phyloP scores from a whole-genome alignment of 148 eudicot genomes.

The Spergularia marina region DNA sequence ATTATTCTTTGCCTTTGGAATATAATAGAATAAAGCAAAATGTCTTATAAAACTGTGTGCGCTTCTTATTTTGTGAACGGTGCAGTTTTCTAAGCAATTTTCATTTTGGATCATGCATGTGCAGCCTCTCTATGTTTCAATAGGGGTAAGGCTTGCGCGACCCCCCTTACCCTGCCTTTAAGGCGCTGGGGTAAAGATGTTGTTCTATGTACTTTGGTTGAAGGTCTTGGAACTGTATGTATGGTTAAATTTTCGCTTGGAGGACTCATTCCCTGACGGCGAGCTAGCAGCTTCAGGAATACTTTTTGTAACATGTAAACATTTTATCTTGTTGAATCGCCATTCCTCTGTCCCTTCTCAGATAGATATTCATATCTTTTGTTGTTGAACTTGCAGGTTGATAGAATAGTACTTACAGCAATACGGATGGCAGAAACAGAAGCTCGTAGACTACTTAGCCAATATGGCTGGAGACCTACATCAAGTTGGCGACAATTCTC shows the following conservation, averaged over 20 bases:
- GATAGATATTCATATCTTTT: background rate
- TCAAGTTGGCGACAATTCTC: background rate
- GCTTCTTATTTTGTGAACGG: no score
- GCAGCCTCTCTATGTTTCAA: no score
- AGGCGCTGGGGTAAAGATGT: no score
- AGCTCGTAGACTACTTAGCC: constrained; percentile 23
- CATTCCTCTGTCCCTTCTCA: background rate
- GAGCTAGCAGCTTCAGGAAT: constrained; percentile 85
- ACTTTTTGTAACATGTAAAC: constrained; percentile 83
- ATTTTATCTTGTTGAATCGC: background rate
- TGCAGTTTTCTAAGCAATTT: no score
- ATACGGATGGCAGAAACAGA: constrained; percentile 60
- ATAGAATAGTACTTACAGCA: constrained; percentile 83
- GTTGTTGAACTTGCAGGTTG: constrained; percentile 47
- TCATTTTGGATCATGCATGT: no score
- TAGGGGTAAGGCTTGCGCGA: no score
- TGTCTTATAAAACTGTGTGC: no score
- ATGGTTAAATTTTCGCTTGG: constrained; percentile 84
- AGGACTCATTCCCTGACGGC: constrained; percentile 89
- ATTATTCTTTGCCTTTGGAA: no score
- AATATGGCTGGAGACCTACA: constrained; percentile 17
- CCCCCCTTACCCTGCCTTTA: no score
- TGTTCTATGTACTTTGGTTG: constrained; percentile 18
- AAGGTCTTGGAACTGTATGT: constrained; percentile 97
- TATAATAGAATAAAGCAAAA: no score